Base-by-base conservation (phyloP, 1,284 basidiomycete genomes). In the Pseudozyma sp. region DNA sequence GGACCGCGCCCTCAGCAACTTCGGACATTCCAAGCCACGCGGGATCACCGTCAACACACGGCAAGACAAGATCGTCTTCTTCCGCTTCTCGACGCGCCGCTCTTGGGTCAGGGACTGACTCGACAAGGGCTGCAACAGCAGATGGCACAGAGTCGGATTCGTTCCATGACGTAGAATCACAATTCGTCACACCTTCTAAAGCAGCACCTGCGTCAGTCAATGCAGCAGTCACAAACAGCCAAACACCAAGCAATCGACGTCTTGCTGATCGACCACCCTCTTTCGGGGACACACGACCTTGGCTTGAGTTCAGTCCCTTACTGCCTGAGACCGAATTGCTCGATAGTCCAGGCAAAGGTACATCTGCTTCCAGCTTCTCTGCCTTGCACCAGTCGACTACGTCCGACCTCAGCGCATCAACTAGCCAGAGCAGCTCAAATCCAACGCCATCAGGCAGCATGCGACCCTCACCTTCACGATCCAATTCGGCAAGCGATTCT, bases 261-360 rank as follows among this genome's bases (percentile, higher is more conserved):
- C 7, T 21, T 5, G 16, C 53, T n/a, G 21, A 21, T 19, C 56
- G 56, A 19, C 47, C 51, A 39, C 58, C 61, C 12, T 69, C 70
- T 0, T 47, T 63, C 19, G 65, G 69, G 25, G 65, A 73, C 35
- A 73, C 70, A 8, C 70, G 70, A 21, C 65, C 70, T 14, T 73
- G 65, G 65, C 70, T 73, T 38, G 70, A 73, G 54, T 73, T 73
- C 48, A 73, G 70, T 51, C 66, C 70, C 2, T 51, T 73, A 10
- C 18, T 73, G 31, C 65, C 70, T 14, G 70, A 69, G 31, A 14
- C 44, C 10, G 70, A 73, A 36, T 52, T 69, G 25, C 50, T 65
- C 14, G 70, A 65, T n/a, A 57, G 51, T 34, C 62, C 68, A 7
- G 47, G 13, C 13, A 50, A 57, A 25, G 43, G 25, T 9, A 21